These are phyloP conservation scores for Cystobasidium tubakii DNA, from an alignment of 768 basidiomycete species.

Conservation along the genomic window DNA sequence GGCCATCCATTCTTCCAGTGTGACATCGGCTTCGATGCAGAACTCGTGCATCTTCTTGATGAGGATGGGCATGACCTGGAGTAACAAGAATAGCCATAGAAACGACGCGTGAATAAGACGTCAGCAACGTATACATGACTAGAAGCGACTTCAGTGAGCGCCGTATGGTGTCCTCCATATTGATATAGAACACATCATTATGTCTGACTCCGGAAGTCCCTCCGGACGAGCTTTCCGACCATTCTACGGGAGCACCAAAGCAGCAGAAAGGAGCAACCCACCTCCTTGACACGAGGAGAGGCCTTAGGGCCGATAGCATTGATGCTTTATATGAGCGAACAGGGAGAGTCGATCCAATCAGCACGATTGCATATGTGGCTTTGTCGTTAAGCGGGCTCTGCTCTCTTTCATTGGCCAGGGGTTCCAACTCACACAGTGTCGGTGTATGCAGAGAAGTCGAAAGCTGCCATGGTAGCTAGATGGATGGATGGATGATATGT, in stretches of 20 bases:
- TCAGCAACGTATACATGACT: neutral
- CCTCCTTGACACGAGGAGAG: conserved; percentile 33
- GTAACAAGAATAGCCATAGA: no score
- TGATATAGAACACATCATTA: neutral
- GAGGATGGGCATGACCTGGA: conserved; percentile 39
- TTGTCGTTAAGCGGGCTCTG: neutral
- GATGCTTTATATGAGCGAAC: neutral
- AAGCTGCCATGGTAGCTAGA: neutral
- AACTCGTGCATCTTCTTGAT: conserved; percentile 45
- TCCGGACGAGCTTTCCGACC: neutral
- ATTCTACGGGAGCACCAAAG: neutral
- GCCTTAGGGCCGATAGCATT: conserved; percentile 25
- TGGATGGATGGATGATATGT: neutral
- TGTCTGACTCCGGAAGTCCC: neutral
- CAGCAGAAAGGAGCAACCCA: neutral
- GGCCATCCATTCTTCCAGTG: conserved; percentile 44
- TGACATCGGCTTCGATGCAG: conserved; percentile 43
- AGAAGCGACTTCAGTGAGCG: no score
- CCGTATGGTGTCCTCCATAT: neutral
- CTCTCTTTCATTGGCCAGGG: no score
- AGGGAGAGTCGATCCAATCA: conserved; percentile 1
- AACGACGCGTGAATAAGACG: no score
- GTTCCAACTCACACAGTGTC: conserved; percentile 10
- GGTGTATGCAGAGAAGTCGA: conserved; percentile 31
- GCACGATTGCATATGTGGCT: neutral